These are phyloP conservation scores for Candida railenensis DNA, from an alignment of 805 yeast genomes.

Conservation along the genomic window DNA sequence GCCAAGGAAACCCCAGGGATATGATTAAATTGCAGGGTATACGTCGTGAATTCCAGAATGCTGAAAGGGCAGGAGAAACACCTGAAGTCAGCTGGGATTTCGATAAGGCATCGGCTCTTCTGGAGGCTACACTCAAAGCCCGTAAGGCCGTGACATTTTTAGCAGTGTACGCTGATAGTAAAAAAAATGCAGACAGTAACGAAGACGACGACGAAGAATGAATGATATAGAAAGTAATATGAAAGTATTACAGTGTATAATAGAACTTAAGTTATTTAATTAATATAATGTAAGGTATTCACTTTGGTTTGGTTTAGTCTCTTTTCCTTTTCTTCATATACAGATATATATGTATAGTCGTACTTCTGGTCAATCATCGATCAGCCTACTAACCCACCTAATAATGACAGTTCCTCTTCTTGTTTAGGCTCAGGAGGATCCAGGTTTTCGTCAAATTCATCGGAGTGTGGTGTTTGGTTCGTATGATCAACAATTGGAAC, in stretches of 20 bases:
- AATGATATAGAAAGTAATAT: background rate
- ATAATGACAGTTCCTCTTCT: background rate
- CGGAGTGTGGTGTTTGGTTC: background rate
- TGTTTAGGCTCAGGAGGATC: background rate
- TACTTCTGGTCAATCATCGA: too few relatives aligned
- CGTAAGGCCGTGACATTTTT: constrained; percentile 61
- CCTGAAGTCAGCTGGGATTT: constrained; percentile 50
- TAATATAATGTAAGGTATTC: too few relatives aligned
- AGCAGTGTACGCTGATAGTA: constrained; percentile 34
- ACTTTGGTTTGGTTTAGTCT: too few relatives aligned
- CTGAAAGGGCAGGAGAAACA: constrained; percentile 40
- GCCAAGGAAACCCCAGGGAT: constrained; percentile 58
- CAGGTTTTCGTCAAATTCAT: constrained; percentile 7
- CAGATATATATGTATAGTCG: too few relatives aligned
- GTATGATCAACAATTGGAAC: constrained; percentile 50
- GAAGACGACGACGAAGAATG: background rate
- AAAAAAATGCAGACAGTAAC: constrained; percentile 1
- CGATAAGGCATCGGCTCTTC: constrained; percentile 47
- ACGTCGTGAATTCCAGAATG: constrained; percentile 42
- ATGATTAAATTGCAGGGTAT: constrained; percentile 45
- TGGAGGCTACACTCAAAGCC: constrained; percentile 48
- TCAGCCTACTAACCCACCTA: constrained; percentile 3
- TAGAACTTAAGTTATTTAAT: background rate
- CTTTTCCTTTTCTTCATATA: too few relatives aligned
- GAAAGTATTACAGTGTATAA: background rate